These are phyloP conservation scores for Pseudoscleropodium purum DNA, from an alignment of 225 moss, liverwort and hornwort species.

Conservation along the genomic window DNA sequence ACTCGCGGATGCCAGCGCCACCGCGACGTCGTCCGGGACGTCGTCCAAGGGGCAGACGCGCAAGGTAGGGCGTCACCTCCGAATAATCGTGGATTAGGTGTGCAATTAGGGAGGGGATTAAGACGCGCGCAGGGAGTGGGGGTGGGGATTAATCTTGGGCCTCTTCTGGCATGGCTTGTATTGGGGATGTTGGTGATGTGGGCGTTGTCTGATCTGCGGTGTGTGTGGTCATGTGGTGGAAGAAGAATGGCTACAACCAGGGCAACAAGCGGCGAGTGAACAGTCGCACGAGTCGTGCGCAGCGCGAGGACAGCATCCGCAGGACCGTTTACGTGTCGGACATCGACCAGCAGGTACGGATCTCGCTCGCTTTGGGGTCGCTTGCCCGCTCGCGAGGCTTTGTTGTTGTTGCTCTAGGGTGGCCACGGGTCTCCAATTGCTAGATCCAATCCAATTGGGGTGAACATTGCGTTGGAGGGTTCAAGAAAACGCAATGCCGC, in stretches of 20 bases:
- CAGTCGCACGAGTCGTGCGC: slow-evolving; percentile 86
- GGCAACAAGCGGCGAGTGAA: slow-evolving; percentile 69
- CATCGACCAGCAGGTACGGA: slow-evolving; percentile 90
- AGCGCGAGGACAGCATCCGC: slow-evolving; percentile 93
- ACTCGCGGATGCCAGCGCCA: slow-evolving; percentile 41
- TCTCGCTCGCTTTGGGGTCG: neutral
- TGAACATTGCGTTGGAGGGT: neutral
- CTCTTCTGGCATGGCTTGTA: neutral
- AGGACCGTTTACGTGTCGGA: slow-evolving; percentile 93
- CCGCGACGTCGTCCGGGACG: slow-evolving; percentile 26
- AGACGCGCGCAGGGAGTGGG: neutral
- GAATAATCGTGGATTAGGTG: neutral
- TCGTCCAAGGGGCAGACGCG: slow-evolving; percentile 60
- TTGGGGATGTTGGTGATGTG: neutral
- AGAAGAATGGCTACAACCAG: slow-evolving; percentile 85
- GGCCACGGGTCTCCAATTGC: neutral
- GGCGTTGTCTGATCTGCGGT: slow-evolving; percentile 21
- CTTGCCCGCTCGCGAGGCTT: neutral
- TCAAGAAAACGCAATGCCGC: slow-evolving; percentile 3
- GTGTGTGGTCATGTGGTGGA: slow-evolving; percentile 23
- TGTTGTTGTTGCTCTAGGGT: neutral
- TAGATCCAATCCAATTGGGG: slow-evolving; percentile 12
- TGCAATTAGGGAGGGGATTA: slow-evolving; percentile 17
- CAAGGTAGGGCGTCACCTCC: slow-evolving; percentile 41
- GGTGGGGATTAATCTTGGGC: neutral